Evolutionary conservation across 1,284 basidiomycete genomes (phyloP), one percentile per base, ranked within the genome.

Genomic region (Marasmius sp.): DNA sequence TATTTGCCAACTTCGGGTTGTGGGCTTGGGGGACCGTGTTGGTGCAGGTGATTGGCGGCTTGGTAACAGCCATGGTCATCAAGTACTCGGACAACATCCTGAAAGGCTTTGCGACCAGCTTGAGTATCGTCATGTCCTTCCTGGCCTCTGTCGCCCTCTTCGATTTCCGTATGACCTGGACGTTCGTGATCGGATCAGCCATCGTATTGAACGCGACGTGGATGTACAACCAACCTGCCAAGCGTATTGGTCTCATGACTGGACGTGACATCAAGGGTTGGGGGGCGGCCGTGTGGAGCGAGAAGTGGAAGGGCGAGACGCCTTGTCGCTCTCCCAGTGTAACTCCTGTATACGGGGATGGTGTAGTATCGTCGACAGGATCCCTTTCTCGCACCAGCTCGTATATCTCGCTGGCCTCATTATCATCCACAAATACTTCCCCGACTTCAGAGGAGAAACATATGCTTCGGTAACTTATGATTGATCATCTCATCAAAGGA

Each of bases 41-140:
- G 37, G 91, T 93, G 20, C 95, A 98, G 77, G 94, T 95, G 9
- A 75, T 95, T 37, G 95, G 95, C 18, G 95, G 96, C 1, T 80
- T 98, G 53, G 82, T 97, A 68, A 97, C 96, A 1, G 95, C 95
- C 2, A 78, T 92, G 72, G 90, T 92, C 54, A 92, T 92, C 82
- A 92, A 92, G 73, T 91, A 93, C 73, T 87, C 92, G 57, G 92
- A 93, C 75, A 94, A 94, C 76, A 94, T 94, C 68, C 82, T 93
- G 72, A 96, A 97, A 75, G 94, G 96, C 41, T 98, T 98, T 71
- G 96, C 96, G 12, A 97, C 95, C 5, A 93, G 90, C 66, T 81
- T 98, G 66, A 92, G 91, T 72, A 97, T 98, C 74, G 87, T 98
- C 68, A 85, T 98, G 66, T 96, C 94, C 54, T 97, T 97, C 84